Conservation (phyloP, 2,329 filamentous ascomycete genomes). For the Colletotrichum theobromicola region DNA sequence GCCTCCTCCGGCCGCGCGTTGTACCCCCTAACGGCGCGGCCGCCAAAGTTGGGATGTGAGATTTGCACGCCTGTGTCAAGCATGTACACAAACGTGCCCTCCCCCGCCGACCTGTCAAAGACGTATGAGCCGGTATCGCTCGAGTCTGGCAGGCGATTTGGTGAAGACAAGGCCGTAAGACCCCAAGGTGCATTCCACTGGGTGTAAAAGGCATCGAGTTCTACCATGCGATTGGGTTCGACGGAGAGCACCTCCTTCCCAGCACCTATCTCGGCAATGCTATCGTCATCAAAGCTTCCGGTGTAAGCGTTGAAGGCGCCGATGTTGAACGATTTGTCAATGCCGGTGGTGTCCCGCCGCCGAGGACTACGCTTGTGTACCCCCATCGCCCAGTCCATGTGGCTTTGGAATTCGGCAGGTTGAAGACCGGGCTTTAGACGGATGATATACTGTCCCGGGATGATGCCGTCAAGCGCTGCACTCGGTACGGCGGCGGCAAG, state of each 20-base stretch:
- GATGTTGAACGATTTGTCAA: slow-evolving; percentile 44
- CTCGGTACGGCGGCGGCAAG: background rate
- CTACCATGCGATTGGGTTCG: slow-evolving; percentile 33
- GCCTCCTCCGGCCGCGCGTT: slow-evolving; percentile 30
- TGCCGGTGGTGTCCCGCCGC: slow-evolving; percentile 36
- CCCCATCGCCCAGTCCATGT: slow-evolving; percentile 37
- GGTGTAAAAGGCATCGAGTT: slow-evolving; percentile 28
- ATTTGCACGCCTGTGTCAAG: slow-evolving; percentile 45
- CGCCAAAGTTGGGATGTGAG: slow-evolving; percentile 35
- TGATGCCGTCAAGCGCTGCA: background rate
- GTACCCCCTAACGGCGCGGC: slow-evolving; percentile 26
- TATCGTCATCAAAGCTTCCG: slow-evolving; percentile 48
- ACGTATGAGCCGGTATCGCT: slow-evolving; percentile 29
- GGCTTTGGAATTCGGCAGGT: slow-evolving; percentile 34
- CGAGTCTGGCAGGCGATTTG: slow-evolving; percentile 14
- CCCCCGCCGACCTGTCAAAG: slow-evolving; percentile 38
- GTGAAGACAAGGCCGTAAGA: slow-evolving; percentile 47
- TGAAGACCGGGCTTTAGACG: slow-evolving; percentile 27
- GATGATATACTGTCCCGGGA: slow-evolving; percentile 5
- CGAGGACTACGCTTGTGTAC: slow-evolving; percentile 40
- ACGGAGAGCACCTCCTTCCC: slow-evolving; percentile 34
- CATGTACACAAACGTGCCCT: slow-evolving; percentile 42
- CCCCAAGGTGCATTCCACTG: slow-evolving; percentile 46
- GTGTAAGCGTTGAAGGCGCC: slow-evolving; percentile 45
- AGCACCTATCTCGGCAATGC: slow-evolving; percentile 41